Base-by-base conservation (phyloP, 2,329 filamentous ascomycete species). In the Monilinia aucupariae region DNA sequence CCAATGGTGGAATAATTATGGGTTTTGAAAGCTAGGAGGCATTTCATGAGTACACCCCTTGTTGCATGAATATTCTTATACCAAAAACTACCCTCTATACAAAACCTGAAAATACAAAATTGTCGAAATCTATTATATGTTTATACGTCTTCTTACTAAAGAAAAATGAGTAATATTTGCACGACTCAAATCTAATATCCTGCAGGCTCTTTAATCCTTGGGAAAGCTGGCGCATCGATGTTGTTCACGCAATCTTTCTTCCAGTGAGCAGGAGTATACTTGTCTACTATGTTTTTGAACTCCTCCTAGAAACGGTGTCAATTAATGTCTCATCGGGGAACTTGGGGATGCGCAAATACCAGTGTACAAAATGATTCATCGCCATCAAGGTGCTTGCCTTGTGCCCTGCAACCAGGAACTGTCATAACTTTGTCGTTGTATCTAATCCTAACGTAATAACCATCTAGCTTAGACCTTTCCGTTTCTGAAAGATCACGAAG, bases 201-300 rank as follows among this genome's bases (percentile, higher is more conserved):
- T n/a, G 73, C 66, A 32, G 72, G 70, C 62, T 74, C 71, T 58
- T 64, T 64, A 12, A 67, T 68, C 34, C 68, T 65, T 13, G 72
- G 73, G 45, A 75, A 73, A 2, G 72, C 65, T 8, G 71, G 64
- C 5, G 50, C 64, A 51, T 83, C 83, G 47, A 88, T 68, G 68
- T 87, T 86, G 62, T 75, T 76, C 48, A 76, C 74, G 71, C 88
- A 91, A 60, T 84, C 84, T 22, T 75, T 73, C 71, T 83, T 84
- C 93, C 92, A 97, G 74, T 92, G 83, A 64, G 79, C 78, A 0
- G 94, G 94, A 1, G 91, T 94, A 73, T 90, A 96, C 71, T 91
- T 91, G 76, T 97, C 93, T 2, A 94, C 91, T 62, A 97, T 90
- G 59, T 85, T 80, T 76, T 97, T 97, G 81, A 99, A 99, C 0